These are phyloP conservation scores for Myxozyma monticola DNA, from an alignment of 805 yeast genomes.

Conservation along the genomic window DNA sequence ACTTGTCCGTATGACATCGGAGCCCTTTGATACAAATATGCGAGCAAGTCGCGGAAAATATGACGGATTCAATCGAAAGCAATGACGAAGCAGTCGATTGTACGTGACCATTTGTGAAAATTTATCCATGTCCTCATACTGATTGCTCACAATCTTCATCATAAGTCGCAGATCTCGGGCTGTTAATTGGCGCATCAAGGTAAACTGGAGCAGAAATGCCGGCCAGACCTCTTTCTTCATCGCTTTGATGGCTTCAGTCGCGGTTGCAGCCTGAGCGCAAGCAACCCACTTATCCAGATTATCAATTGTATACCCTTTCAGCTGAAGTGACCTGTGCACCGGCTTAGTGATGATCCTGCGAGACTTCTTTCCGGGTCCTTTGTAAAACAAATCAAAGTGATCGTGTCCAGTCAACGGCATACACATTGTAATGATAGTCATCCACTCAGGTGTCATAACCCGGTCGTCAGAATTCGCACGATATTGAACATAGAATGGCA, in stretches of 20 bases:
- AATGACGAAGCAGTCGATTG: conserved; percentile 4
- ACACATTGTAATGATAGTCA: conserved; percentile 14
- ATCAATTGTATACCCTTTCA: conserved; percentile 3
- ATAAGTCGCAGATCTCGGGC: not conserved
- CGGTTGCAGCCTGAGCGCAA: conserved; percentile 9
- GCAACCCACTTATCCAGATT: conserved; percentile 16
- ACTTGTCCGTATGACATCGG: conserved; percentile 5
- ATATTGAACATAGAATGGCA: no score
- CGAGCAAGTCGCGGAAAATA: conserved; percentile 5
- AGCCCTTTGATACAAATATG: conserved; percentile 9
- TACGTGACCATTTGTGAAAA: conserved; percentile 13
- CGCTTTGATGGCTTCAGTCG: conserved; percentile 4
- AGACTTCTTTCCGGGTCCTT: not conserved
- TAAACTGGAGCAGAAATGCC: conserved; percentile 8
- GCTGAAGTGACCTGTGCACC: not conserved
- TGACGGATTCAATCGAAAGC: conserved; percentile 1
- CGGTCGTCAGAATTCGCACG: not conserved
- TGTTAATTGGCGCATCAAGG: conserved; percentile 7
- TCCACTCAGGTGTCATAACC: conserved; percentile 16
- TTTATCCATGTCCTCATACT: conserved; percentile 2
- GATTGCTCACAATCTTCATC: conserved; percentile 2
- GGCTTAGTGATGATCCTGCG: not conserved
- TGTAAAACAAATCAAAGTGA: conserved; percentile 11
- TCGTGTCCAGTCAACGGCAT: conserved; percentile 18
- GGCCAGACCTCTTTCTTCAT: conserved; percentile 19